Conservation (phyloP, 768 basidiomycete species). For the Asterophora parasitica region DNA sequence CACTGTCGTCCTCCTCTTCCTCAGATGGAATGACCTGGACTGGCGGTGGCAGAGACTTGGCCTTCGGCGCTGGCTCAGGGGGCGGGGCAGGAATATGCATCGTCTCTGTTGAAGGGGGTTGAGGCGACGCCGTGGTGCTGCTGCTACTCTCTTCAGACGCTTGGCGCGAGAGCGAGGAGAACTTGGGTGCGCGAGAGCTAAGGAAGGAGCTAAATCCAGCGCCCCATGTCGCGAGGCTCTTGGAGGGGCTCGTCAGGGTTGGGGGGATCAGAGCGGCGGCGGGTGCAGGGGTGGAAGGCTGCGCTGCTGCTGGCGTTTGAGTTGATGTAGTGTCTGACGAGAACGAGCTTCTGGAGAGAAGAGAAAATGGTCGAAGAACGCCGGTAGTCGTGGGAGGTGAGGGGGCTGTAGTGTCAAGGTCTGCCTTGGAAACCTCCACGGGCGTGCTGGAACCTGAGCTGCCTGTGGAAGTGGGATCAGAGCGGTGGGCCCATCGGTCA, state of each 20-base stretch:
- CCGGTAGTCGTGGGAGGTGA: conserved; percentile 7
- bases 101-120: not conserved
- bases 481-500: conserved; percentile 55
- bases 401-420: conserved; percentile 23
- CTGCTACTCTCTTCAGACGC: conserved; percentile 7
- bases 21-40: not conserved
- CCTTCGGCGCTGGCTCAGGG: conserved; percentile 5
- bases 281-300: conserved; percentile 7
- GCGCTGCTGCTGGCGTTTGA: conserved; percentile 5
- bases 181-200: conserved; percentile 15
- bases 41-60: conserved; percentile 1
- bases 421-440: conserved; percentile 34
- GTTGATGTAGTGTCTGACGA: not conserved
- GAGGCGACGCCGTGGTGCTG: not conserved
- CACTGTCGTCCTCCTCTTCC: conserved; percentile 2
- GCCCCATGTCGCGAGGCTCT: conserved; percentile 17
- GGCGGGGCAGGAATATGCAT: conserved; percentile 3
- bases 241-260: conserved; percentile 12
- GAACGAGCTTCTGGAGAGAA: conserved; percentile 7
- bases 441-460: conserved; percentile 32
- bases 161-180: conserved; percentile 13
- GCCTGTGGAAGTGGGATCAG: conserved; percentile 19
- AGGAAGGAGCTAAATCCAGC: conserved; percentile 19
- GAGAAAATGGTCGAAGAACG: conserved; percentile 15
- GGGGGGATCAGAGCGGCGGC: conserved; percentile 1